Evolutionary conservation across 345 rosid genomes (phyloP), one percentile per base, ranked within the genome.

Genomic region (Euphorbia tirucalli): DNA sequence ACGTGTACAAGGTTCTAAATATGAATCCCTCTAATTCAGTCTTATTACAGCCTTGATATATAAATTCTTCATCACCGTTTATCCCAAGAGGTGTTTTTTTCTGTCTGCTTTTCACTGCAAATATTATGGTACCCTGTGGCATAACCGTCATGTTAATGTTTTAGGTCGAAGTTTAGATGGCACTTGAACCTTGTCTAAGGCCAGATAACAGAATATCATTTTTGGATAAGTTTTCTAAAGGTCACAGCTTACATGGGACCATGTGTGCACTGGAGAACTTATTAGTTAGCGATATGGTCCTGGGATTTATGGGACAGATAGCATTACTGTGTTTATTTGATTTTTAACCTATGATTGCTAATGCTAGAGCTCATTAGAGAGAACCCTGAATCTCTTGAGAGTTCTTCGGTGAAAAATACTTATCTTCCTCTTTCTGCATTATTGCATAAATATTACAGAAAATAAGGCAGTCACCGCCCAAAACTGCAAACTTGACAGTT

Each of bases 141-240:
- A 61, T 57, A 15, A 66, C 68, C 21, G 48, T 19, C 44, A 49
- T 25, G 57, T 52, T 52, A 52, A 44, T 13, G 39, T 74, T 49
- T 32, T 24, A 67, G 27, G 24, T 30, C 52, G 61, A 60, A 28
- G 57, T 50, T 35, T 37, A 71, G 58, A 22, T 48, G 60, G 61
- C 21, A 32, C 19, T 31, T 32, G 32, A 44, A 14, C 63, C 16
- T 28, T 46, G 61, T 3, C 1, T 37, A 8, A 41, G 15, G 30
- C 32, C 52, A 21, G 49, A 9, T 16, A 21, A 39, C 35, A 55
- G 14, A 22, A 25, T 43, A n/a, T 28, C 32, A 5, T 32, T 71
- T 18, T 22, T 66, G 21, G 35, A 35, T 22, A 24, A 44, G 39
- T 39, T 57, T 13, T 70, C 18, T 69, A 58, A 37, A 55, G 11